Evolutionary conservation across 2,329 filamentous ascomycete species (phyloP), one percentile per base, ranked within the genome.

Genomic region (Fusarium napiforme): DNA sequence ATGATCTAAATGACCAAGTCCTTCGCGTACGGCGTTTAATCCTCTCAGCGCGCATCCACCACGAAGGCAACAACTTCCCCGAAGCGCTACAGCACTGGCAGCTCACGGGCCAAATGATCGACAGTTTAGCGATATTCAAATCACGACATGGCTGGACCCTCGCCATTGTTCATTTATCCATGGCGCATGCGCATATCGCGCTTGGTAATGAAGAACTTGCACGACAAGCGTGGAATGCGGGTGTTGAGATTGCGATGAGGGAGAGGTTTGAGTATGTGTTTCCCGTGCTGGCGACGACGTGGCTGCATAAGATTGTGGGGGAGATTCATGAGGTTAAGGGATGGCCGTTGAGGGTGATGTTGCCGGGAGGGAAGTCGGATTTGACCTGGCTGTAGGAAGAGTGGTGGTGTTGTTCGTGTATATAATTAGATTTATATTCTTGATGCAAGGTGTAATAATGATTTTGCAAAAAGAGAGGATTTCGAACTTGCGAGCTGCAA

Each of bases 251-350:
- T 9, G 67, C 74, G 5, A 75, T 67, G 50, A 77, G 40, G 1
- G 78, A 80, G 32, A 74, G 70, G 11, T 81, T 79, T 34, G 80
- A 82, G 64, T 82, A 78, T 42, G 79, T 79, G 7, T 71, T 82
- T 7, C 79, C 80, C 0, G 63, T 78, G 0, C 60, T 81, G 18
- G 77, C 78, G 2, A 82, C 79, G 2, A 57, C 57, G 1, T 82
- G 80, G 80, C 32, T 82, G 15, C 68, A 64, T 3, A 75, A 71
- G 56, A 72, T 82, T 42, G 78, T 75, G 15, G 62, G 53, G 2
- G 73, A 73, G 12, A 77, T 81, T 5, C 73, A 80, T 43, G 56
- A 68, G 30, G 32, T 50, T 1, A 73, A 78, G 28, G 78, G 77
- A 0, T 82, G 80, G 80, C 72, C 76, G 2, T 73, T 82, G n/a